A percentile compares a stretch with the other conserved stretches of the same genome.
phyloP scores from a whole-genome alignment of 2,329 filamentous ascomycete species.

The Neurospora sp. region DNA sequence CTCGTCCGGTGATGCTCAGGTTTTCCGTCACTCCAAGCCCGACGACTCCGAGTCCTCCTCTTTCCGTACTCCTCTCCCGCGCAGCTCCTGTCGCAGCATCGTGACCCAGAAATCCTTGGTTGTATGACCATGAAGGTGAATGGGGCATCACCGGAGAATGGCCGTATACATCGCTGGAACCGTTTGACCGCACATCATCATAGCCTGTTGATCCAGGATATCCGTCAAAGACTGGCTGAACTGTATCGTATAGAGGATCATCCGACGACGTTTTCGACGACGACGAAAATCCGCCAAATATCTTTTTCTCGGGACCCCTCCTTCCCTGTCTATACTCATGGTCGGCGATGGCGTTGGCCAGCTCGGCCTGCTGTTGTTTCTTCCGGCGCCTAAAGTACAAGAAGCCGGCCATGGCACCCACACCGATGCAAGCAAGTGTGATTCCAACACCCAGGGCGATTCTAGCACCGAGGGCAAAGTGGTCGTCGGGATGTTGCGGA shows the following conservation, averaged over 20 bases:
- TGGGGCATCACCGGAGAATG: constrained; percentile 14
- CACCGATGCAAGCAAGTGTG: constrained; percentile 10
- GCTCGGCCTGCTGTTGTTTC: constrained; percentile 7
- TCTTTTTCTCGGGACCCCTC: constrained; percentile 12
- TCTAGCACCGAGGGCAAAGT: constrained; percentile 16
- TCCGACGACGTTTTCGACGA: constrained; percentile 16
- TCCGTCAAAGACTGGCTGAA: constrained; percentile 19
- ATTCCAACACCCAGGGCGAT: constrained; percentile 17
- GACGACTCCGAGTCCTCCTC: constrained; percentile 14
- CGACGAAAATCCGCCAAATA: constrained; percentile 1
- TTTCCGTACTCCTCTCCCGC: constrained; percentile 12
- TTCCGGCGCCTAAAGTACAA: constrained; percentile 17
- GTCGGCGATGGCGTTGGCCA: constrained; percentile 10
- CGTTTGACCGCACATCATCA: constrained; percentile 18
- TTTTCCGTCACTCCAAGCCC: constrained; percentile 8
- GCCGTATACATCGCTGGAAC: constrained; percentile 11
- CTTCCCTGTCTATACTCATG: constrained; percentile 10
- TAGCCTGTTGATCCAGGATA: constrained; percentile 20
- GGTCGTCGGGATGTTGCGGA: constrained; percentile 6
- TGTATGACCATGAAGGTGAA: constrained; percentile 14
- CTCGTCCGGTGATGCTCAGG: background rate
- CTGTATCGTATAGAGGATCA: constrained; percentile 14
- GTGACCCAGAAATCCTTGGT: constrained; percentile 9
- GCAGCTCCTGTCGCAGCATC: background rate
- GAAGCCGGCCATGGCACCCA: constrained; percentile 17